Evolutionary conservation across 768 basidiomycete species (phyloP).

Genomic region (Termitomyces eurrhizus): DNA sequence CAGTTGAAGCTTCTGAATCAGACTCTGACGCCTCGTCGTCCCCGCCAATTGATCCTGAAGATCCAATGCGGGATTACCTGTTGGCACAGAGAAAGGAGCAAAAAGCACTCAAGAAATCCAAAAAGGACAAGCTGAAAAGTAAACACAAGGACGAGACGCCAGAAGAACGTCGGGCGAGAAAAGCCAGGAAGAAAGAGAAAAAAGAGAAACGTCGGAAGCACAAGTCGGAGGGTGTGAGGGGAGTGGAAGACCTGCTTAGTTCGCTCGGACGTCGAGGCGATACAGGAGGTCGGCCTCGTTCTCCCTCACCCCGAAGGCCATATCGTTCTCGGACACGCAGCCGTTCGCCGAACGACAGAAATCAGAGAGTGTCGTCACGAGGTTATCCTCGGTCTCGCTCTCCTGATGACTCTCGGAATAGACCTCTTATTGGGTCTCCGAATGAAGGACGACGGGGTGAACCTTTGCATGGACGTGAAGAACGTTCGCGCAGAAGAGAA

Average conservation of each 20-base stretch:
- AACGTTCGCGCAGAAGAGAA: conserved; percentile 10
- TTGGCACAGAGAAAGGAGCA: conserved; percentile 70
- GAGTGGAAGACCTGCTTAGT: conserved; percentile 63
- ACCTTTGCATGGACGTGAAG: conserved; percentile 7
- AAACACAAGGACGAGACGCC: conserved; percentile 75
- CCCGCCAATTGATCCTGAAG: conserved; percentile 85
- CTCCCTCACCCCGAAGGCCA: conserved; percentile 14
- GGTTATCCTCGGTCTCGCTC: conserved; percentile 10
- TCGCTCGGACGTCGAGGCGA: conserved; percentile 36
- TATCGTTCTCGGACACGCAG: conserved; percentile 15
- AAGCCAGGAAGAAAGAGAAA: conserved; percentile 66
- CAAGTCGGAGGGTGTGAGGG: conserved; percentile 61
- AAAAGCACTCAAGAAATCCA: conserved; percentile 62
- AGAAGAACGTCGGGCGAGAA: conserved; percentile 72
- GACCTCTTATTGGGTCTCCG: conserved; percentile 5
- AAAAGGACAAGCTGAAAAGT: conserved; percentile 58
- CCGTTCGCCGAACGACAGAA: conserved; percentile 15
- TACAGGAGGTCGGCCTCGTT: conserved; percentile 18
- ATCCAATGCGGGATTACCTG: conserved; percentile 96
- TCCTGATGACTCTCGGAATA: conserved; percentile 12
- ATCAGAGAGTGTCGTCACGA: background rate
- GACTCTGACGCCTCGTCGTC: conserved; percentile 64
- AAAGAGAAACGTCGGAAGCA: conserved; percentile 62
- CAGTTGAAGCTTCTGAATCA: conserved; percentile 51
- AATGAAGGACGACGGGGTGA: conserved; percentile 4